These are phyloP conservation scores for Phytophthora citricola DNA, from an alignment of 352 stramenopile genomes.

Conservation along the genomic window DNA sequence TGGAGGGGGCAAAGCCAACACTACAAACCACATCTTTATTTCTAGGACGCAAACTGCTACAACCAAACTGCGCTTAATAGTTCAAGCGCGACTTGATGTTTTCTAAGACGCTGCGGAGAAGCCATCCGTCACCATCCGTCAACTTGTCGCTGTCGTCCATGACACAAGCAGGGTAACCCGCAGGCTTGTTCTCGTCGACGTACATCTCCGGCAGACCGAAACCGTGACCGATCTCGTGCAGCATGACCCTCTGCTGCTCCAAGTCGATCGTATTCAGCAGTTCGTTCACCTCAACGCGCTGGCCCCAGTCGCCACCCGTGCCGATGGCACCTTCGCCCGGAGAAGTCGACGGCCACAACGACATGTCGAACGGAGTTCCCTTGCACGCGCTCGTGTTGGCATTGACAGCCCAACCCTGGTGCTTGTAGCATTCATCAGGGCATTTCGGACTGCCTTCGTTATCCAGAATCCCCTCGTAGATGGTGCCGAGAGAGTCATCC, in stretches of 20 bases:
- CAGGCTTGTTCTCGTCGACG: slow-evolving; percentile 30
- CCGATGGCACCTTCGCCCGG: slow-evolving; percentile 31
- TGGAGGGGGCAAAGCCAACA: too few species aligned
- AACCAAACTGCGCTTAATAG: not conserved
- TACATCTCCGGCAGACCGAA: slow-evolving; percentile 43
- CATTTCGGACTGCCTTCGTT: slow-evolving; percentile 6
- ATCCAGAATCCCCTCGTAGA: slow-evolving; percentile 8
- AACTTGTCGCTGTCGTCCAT: slow-evolving; percentile 22
- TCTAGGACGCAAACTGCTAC: too few species aligned
- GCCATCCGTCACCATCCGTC: slow-evolving; percentile 26
- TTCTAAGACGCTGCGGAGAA: slow-evolving; percentile 27
- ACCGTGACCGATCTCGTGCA: slow-evolving; percentile 55
- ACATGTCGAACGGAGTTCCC: slow-evolving; percentile 29
- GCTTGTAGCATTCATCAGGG: slow-evolving; percentile 10
- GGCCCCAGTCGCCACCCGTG: slow-evolving; percentile 42
- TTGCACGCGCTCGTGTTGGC: slow-evolving; percentile 32
- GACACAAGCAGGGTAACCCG: slow-evolving; percentile 22
- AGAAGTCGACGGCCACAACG: slow-evolving; percentile 44
- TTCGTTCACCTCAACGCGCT: slow-evolving; percentile 47
- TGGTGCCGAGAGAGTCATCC: slow-evolving; percentile 30
- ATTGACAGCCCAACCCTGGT: slow-evolving; percentile 17
- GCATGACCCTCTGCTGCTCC: slow-evolving; percentile 38
- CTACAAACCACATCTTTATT: too few species aligned
- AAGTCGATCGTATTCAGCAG: slow-evolving; percentile 42
- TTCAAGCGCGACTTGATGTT: slow-evolving; percentile 27